Base-by-base conservation (phyloP, 768 basidiomycete genomes). In the Lactarius hatsudake region DNA sequence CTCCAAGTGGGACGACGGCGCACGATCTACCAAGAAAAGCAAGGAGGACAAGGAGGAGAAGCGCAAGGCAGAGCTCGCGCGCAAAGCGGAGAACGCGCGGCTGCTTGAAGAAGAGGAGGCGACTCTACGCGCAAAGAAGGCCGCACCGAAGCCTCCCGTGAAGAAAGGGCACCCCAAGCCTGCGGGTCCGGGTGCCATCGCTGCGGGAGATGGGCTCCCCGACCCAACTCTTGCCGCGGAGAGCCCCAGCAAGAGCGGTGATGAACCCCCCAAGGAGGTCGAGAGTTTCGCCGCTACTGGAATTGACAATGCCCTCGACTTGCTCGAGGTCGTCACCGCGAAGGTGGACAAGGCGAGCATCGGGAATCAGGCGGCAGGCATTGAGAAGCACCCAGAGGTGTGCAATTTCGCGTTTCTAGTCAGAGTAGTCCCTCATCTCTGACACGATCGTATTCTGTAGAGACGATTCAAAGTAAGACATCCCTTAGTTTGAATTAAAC, bases 371-470 rank as follows among this genome's bases (percentile, higher is more conserved):
- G 94, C 95, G 17, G 93, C 93, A 61, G 83, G 85, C 45, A 84
- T 97, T 42, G 94, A 97, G 79, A 84, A 83, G 63, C 95, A 97
- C 82, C 95, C 95, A 61, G 95, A 97, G 87, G 93, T 94, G 84
- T 58, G 69, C 65, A n/a, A n/a, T 54, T 59, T 63, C 36, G 20
- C 30, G 56, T 64, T 71, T 63, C 17, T 20, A n/a, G 30, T 20
- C 20, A 13, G 32, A 36, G 32, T 61, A 12, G 42, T 34, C 20
- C n/a, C n/a, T 34, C 26, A 18, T 13, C n/a, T 53, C 64, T 45
- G 18, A 59, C 65, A 28, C 63, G 59, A 60, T 45, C 18, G n/a
- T 20, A 54, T 64, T 18, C 45, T 65, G 42, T 76, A 96, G 92
- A 86, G 93, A 76, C 88, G 94, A 67, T 94, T 92, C 84, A 96